Evolutionary conservation across 1,284 basidiomycete species (phyloP).

Genomic region (Ustilago shanxiensis): DNA sequence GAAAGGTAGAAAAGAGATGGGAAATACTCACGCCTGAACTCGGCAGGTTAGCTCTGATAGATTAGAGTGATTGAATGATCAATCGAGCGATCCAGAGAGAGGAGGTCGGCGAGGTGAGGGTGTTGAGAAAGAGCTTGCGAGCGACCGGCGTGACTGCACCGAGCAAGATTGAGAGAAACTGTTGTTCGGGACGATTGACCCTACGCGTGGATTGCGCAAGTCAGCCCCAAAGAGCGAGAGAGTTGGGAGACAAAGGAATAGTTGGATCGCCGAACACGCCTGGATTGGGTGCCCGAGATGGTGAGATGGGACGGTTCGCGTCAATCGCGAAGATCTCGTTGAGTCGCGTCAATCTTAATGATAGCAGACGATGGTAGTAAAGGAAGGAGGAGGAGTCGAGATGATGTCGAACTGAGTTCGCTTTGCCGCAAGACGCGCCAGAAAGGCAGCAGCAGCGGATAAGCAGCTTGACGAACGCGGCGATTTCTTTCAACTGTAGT

Average conservation of each 20-base stretch:
- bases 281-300: slow-evolving; percentile 62
- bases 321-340: slow-evolving; percentile 49
- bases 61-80: slow-evolving; percentile 46
- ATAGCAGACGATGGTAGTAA: slow-evolving; percentile 20
- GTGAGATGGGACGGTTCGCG: slow-evolving; percentile 48
- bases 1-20: neutral
- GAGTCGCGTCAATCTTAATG: slow-evolving; percentile 27
- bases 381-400: slow-evolving; percentile 12
- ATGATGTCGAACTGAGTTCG: slow-evolving; percentile 5
- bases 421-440: neutral
- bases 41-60: slow-evolving; percentile 48
- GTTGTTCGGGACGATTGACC: slow-evolving; percentile 28
- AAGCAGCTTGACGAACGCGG: slow-evolving; percentile 7
- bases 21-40: slow-evolving; percentile 52
- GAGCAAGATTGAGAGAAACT: slow-evolving; percentile 19
- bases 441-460: slow-evolving; percentile 26
- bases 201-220: slow-evolving; percentile 58
- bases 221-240: slow-evolving; percentile 23
- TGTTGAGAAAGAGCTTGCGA: slow-evolving; percentile 25
- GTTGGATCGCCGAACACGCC: slow-evolving; percentile 54
- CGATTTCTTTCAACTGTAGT: too few relatives aligned
- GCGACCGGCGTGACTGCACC: slow-evolving; percentile 32
- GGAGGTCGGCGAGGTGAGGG: slow-evolving; percentile 24
- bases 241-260: neutral
- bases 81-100: slow-evolving; percentile 53